Percentiles rank a stretch among this genome's conserved stretches.
Conservation (phyloP, 2,329 filamentous ascomycete genomes). For the Fusarium tanahbumbuense region DNA sequence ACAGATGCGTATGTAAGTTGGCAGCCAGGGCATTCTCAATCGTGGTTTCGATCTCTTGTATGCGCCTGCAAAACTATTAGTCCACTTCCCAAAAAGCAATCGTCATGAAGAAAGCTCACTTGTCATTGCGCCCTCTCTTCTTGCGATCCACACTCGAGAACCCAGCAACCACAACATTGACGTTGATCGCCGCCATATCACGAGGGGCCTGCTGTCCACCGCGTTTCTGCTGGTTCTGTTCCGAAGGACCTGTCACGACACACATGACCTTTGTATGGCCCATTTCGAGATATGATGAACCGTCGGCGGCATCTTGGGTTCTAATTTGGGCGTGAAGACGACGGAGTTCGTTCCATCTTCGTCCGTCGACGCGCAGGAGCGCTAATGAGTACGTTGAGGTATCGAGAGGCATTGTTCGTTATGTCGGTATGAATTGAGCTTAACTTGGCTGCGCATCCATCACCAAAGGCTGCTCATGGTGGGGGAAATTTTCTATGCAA, state of each 20-base stretch:
- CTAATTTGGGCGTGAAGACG: conserved; percentile 89
- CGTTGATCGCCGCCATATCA: conserved; percentile 70
- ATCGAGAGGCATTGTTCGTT: conserved; percentile 83
- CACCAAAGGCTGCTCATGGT: conserved; percentile 35
- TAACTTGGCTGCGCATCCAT: conserved; percentile 17
- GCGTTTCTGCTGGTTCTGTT: conserved; percentile 60
- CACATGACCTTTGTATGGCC: conserved; percentile 98
- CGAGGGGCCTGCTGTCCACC: conserved; percentile 60
- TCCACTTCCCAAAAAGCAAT: background rate
- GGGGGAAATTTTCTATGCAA: conserved; percentile 42
- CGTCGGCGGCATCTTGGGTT: conserved; percentile 92
- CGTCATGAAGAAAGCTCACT: conserved; percentile 63
- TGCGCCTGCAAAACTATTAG: conserved; percentile 67
- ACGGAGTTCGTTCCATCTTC: conserved; percentile 97
- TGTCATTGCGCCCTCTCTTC: conserved; percentile 79
- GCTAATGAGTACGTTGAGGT: conserved; percentile 91
- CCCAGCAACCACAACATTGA: conserved; percentile 86
- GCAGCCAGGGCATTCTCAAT: conserved; percentile 81
- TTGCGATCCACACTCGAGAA: conserved; percentile 91
- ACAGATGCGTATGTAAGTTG: conserved; percentile 86
- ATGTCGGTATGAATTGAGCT: conserved; percentile 5
- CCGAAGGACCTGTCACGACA: conserved; percentile 86
- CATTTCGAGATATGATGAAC: conserved; percentile 94
- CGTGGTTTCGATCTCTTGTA: conserved; percentile 82
- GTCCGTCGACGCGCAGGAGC: conserved; percentile 82